A percentile compares a stretch with the other conserved stretches of the same genome.
Conservation (phyloP, 768 basidiomycete genomes). For the Suillus alpinus region DNA sequence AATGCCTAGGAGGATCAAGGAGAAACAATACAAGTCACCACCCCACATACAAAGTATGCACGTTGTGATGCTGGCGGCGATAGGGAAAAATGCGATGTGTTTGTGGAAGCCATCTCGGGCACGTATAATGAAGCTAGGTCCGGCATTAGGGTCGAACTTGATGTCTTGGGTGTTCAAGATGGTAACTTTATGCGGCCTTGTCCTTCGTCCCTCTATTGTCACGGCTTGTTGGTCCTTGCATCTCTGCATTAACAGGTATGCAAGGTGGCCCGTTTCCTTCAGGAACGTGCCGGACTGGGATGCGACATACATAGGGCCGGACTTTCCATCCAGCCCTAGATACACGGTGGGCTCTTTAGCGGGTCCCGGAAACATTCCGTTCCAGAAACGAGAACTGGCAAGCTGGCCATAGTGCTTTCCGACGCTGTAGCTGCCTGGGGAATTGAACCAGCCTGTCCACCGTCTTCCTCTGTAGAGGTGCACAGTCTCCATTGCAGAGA, state of each 20-base stretch:
- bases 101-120: constrained; percentile 8
- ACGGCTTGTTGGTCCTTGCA: constrained; percentile 7
- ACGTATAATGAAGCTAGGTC: background rate
- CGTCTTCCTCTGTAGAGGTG: constrained; percentile 29
- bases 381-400: constrained; percentile 28
- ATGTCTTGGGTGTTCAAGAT: constrained; percentile 15
- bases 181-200: constrained; percentile 20
- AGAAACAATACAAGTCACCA: constrained; percentile 30
- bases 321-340: constrained; percentile 27
- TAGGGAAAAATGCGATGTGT: constrained; percentile 20
- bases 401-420: constrained; percentile 31
- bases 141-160: background rate
- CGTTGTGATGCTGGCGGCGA: constrained; percentile 19
- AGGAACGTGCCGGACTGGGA: constrained; percentile 28
- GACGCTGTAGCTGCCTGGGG: constrained; percentile 34
- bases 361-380: constrained; percentile 30
- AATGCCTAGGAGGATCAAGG: constrained; percentile 30
- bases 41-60: constrained; percentile 22
- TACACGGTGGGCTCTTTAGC: constrained; percentile 21
- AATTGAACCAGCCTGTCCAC: constrained; percentile 37
- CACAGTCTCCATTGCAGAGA: constrained; percentile 35
- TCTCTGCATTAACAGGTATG: constrained; percentile 23
- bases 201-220: constrained; percentile 15
- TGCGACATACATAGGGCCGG: constrained; percentile 25
- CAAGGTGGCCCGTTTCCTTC: constrained; percentile 30